phyloP scores from a whole-genome alignment of 208 protist genomes.

The Leishmania turanica region DNA sequence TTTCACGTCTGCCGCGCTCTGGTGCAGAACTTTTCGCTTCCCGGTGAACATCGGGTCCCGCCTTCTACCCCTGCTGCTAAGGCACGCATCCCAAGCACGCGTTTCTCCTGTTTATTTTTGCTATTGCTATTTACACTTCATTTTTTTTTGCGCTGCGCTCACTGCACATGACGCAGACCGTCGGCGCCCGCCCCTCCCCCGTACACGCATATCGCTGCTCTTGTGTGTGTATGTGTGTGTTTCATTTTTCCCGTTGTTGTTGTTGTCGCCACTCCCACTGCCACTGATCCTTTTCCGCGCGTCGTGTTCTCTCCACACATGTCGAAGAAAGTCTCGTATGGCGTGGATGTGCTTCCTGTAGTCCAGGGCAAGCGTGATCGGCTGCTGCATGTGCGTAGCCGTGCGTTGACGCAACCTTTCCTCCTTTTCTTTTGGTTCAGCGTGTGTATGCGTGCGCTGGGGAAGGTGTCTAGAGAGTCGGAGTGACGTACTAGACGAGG shows the following conservation, averaged over 20 bases:
- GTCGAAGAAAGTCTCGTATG: not conserved
- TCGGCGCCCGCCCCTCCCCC: not conserved
- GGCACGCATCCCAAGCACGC: not conserved
- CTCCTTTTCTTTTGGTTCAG: not conserved
- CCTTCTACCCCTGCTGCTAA: not conserved
- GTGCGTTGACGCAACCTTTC: not conserved
- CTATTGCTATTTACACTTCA: not conserved
- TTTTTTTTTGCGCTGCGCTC: not conserved
- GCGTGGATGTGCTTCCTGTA: not conserved
- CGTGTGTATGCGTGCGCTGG: not conserved
- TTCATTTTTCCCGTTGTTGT: not conserved
- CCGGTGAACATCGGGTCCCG: not conserved
- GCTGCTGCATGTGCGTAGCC: not conserved
- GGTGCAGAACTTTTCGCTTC: not conserved
- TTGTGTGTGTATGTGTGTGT: not conserved
- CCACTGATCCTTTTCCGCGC: not conserved
- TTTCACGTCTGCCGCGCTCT: not conserved
- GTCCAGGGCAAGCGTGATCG: not conserved
- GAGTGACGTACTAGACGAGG: constrained; percentile 29
- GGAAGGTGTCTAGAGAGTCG: not conserved
- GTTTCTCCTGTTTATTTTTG: too few relatives aligned
- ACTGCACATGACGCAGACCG: not conserved
- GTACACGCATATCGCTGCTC: not conserved
- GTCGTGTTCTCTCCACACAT: not conserved
- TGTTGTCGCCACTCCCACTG: not conserved